Percentiles rank a stretch among this genome's conserved stretches.
Evolutionary conservation across 805 yeast genomes (phyloP).

Genomic region (Wickerhamiella brachini): DNA sequence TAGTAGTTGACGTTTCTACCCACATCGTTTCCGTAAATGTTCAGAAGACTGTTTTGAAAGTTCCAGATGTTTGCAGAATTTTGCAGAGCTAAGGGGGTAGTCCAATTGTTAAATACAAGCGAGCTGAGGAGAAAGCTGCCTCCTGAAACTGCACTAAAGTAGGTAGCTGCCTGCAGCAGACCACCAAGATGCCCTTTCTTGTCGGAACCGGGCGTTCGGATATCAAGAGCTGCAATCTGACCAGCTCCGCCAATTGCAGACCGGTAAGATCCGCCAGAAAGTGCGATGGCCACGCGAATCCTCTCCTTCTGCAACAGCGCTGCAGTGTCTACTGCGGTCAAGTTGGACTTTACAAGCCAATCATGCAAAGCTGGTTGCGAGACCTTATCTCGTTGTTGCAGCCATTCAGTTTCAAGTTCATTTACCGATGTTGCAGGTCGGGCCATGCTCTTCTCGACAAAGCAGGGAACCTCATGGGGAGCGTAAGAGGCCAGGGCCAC

Average conservation of each 20-base stretch:
- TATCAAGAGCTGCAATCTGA: slow-evolving; percentile 62
- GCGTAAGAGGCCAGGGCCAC: neutral
- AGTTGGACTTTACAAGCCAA: slow-evolving; percentile 32
- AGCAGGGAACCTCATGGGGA: neutral
- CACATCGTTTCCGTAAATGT: slow-evolving; percentile 49
- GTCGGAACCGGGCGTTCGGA: slow-evolving; percentile 39
- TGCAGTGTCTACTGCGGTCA: slow-evolving; percentile 37
- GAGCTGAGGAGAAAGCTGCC: slow-evolving; percentile 74
- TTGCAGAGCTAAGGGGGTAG: slow-evolving; percentile 48
- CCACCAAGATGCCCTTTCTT: slow-evolving; percentile 51
- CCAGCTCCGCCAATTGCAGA: slow-evolving; percentile 86
- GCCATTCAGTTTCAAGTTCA: neutral
- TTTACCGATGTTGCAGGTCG: neutral
- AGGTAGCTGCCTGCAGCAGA: slow-evolving; percentile 52
- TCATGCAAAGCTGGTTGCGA: slow-evolving; percentile 29
- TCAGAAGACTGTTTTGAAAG: slow-evolving; percentile 42
- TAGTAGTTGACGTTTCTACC: slow-evolving; percentile 37
- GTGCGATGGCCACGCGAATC: slow-evolving; percentile 42
- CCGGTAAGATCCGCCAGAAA: slow-evolving; percentile 82
- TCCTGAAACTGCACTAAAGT: slow-evolving; percentile 71
- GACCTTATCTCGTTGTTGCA: neutral
- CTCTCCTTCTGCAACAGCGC: slow-evolving; percentile 18
- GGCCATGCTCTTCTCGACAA: neutral
- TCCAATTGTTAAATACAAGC: slow-evolving; percentile 55
- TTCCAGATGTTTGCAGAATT: slow-evolving; percentile 47